Percentiles rank a stretch among this genome's conserved stretches.
These are phyloP conservation scores for Camellia sinensis DNA, from an alignment of 148 eudicot genomes.

Conservation along the genomic window DNA sequence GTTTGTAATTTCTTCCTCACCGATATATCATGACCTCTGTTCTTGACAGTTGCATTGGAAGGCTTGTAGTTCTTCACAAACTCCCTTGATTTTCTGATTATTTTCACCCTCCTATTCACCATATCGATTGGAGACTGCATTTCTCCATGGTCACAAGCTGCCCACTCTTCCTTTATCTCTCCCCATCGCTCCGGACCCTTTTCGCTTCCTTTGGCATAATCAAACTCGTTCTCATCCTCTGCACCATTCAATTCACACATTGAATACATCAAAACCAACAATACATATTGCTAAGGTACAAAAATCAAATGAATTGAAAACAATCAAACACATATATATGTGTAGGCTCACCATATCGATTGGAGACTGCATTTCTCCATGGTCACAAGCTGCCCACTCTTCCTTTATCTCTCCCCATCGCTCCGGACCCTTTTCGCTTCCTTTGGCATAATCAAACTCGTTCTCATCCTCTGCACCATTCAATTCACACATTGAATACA, in stretches of 20 bases:
- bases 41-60: conserved; percentile 35
- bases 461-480: conserved; percentile 28
- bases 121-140: conserved; percentile 71
- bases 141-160: conserved; percentile 38
- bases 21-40: conserved; percentile 56
- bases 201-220: conserved; percentile 30
- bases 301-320: no score
- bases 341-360: conserved; percentile 45
- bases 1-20: conserved; percentile 14
- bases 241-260: not conserved
- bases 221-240: conserved; percentile 42
- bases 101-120: conserved; percentile 22
- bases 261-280: not conserved
- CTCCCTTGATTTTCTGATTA: conserved; percentile 9
- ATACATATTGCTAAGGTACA: no score
- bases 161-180: conserved; percentile 50
- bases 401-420: conserved; percentile 53
- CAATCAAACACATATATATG: no score
- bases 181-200: conserved; percentile 64
- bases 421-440: conserved; percentile 43
- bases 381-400: conserved; percentile 52
- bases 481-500: not conserved
- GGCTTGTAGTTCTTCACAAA: conserved; percentile 31
- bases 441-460: conserved; percentile 36
- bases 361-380: conserved; percentile 59